Conservation (phyloP, 225 moss, liverwort and hornwort genomes). For the Ulota crispa region DNA sequence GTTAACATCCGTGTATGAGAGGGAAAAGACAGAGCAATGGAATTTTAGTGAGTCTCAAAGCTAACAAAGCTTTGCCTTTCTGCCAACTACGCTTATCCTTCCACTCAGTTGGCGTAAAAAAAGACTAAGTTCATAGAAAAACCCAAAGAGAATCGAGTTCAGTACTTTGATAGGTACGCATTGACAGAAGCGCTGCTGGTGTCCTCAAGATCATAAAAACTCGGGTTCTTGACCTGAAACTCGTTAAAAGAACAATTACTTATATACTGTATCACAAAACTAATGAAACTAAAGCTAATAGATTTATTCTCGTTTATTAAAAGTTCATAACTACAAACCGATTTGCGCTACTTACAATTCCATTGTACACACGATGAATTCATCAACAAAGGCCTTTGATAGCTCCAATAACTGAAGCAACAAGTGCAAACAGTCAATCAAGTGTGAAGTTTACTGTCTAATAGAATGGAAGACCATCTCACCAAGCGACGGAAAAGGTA, state of each 20-base stretch:
- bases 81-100: not conserved
- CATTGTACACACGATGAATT: slow-evolving; percentile 6
- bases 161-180: slow-evolving; percentile 77
- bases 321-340: slow-evolving; percentile 2
- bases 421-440: not conserved
- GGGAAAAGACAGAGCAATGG: slow-evolving; percentile 1
- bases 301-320: not conserved
- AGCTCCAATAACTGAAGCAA: slow-evolving; percentile 10
- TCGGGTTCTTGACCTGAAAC: slow-evolving; percentile 92
- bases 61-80: slow-evolving; percentile 1
- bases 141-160: slow-evolving; percentile 9
- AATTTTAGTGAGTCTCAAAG: not conserved
- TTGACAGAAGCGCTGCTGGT: slow-evolving; percentile 79
- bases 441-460: not conserved
- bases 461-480: slow-evolving; percentile 22
- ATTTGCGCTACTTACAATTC: not conserved
- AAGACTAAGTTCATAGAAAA: slow-evolving; percentile 8
- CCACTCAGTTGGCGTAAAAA: not conserved
- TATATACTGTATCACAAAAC: not conserved
- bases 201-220: slow-evolving; percentile 95
- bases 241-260: slow-evolving; percentile 15
- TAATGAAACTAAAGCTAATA: not conserved
- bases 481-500: slow-evolving; percentile 98
- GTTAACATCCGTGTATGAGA: slow-evolving; percentile 1
- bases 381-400: slow-evolving; percentile 6